Conservation (phyloP, 2,329 filamentous ascomycete genomes). For the Byssothecium circinans region DNA sequence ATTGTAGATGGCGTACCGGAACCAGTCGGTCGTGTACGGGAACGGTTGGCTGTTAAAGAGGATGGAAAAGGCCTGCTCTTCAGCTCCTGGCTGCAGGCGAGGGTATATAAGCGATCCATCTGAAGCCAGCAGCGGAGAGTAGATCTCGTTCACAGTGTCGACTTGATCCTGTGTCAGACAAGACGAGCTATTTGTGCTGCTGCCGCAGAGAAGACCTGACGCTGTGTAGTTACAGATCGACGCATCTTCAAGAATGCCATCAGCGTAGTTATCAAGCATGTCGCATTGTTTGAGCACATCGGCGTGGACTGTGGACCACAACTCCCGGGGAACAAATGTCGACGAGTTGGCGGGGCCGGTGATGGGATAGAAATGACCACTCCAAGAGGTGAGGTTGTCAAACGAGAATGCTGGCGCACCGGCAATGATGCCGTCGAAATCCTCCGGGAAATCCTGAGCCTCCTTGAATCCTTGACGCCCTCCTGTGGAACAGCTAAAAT, state of each 20-base stretch:
- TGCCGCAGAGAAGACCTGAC: slow-evolving; percentile 42
- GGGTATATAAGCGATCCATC: slow-evolving; percentile 54
- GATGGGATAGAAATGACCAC: slow-evolving; percentile 32
- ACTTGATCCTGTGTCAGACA: slow-evolving; percentile 52
- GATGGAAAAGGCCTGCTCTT: slow-evolving; percentile 41
- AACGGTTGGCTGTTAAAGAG: slow-evolving; percentile 48
- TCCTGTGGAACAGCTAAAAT: slow-evolving; percentile 33
- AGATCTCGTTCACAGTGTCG: slow-evolving; percentile 48
- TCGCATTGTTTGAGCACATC: slow-evolving; percentile 55
- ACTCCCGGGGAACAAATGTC: slow-evolving; percentile 43
- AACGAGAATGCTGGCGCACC: slow-evolving; percentile 32
- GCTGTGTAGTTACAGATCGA: slow-evolving; percentile 49
- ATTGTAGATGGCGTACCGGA: slow-evolving; percentile 53
- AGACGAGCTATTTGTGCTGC: slow-evolving; percentile 35
- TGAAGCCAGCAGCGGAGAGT: slow-evolving; percentile 46
- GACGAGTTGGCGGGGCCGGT: slow-evolving; percentile 30
- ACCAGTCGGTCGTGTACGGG: slow-evolving; percentile 52
- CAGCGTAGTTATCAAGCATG: slow-evolving; percentile 50
- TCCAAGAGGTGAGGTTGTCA: slow-evolving; percentile 40
- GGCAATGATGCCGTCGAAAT: slow-evolving; percentile 35
- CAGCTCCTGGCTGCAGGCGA: slow-evolving; percentile 54
- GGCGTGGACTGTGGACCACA: slow-evolving; percentile 46
- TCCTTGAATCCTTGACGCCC: slow-evolving; percentile 31
- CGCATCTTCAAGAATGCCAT: slow-evolving; percentile 54
- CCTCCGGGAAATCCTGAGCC: slow-evolving; percentile 29